A percentile compares a stretch with the other conserved stretches of the same genome.
phyloP scores from a whole-genome alignment of 1,284 basidiomycete species.

The Ceratobasidium sp. region DNA sequence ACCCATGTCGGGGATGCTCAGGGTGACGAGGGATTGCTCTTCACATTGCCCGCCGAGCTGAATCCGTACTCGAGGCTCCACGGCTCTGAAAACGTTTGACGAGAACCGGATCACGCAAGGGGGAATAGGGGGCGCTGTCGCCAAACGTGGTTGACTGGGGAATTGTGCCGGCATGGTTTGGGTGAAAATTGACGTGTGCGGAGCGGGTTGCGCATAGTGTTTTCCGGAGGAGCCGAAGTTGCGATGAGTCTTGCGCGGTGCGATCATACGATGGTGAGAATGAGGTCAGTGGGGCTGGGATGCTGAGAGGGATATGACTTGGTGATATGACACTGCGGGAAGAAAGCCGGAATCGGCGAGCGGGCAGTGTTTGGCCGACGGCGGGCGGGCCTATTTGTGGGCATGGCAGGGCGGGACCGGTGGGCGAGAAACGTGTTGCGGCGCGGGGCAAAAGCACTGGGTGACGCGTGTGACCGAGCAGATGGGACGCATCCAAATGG shows the following conservation, averaged over 20 bases:
- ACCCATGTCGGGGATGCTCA: background rate
- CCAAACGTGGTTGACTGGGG: constrained; percentile 3
- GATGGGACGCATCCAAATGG: background rate
- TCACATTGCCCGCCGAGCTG: background rate
- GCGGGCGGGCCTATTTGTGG: background rate
- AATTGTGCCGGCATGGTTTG: background rate
- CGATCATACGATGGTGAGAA: background rate
- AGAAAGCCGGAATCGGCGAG: background rate
- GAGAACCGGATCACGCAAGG: background rate
- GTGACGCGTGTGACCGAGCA: background rate
- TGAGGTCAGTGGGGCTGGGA: constrained; percentile 15
- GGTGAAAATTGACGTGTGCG: background rate
- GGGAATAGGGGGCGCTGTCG: background rate
- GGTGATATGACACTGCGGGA: background rate
- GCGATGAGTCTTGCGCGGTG: background rate
- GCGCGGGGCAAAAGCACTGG: background rate
- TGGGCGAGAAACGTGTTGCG: background rate
- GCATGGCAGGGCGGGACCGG: background rate
- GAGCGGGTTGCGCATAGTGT: background rate
- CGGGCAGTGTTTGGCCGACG: constrained; percentile 22
- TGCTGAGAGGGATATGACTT: background rate
- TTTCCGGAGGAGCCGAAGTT: background rate
- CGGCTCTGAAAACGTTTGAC: background rate
- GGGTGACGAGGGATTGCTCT: background rate
- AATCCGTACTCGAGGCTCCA: background rate